A percentile compares a stretch with the other conserved stretches of the same genome.
Conservation (phyloP, 192 early-diverging fungal genomes). For the Backusella liffmaniae region DNA sequence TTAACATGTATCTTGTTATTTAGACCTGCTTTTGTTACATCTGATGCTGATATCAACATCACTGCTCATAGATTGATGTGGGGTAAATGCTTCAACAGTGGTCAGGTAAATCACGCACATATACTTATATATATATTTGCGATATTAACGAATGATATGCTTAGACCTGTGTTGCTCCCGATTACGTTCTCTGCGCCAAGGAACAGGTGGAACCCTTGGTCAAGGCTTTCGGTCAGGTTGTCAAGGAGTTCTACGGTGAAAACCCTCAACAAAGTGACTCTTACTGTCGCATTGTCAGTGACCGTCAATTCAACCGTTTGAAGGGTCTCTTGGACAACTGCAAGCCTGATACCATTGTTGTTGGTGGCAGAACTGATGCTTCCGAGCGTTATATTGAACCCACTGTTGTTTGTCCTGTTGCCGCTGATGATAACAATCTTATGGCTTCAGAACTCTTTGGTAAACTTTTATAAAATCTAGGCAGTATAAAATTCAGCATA, state of each 20-base stretch:
- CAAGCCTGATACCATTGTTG: constrained; percentile 34
- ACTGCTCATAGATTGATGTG: constrained; percentile 72
- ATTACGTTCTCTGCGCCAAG: constrained; percentile 75
- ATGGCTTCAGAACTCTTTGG: constrained; percentile 74
- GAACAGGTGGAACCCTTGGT: constrained; percentile 59
- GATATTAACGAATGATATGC: neutral
- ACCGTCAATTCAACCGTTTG: constrained; percentile 72
- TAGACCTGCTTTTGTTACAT: constrained; percentile 60
- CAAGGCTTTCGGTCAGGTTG: constrained; percentile 44
- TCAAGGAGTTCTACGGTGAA: constrained; percentile 48
- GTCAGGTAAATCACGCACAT: constrained; percentile 56
- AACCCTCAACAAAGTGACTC: constrained; percentile 49
- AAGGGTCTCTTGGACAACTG: constrained; percentile 45
- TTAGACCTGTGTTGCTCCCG: constrained; percentile 87
- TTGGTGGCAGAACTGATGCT: constrained; percentile 49
- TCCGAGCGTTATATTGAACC: constrained; percentile 54
- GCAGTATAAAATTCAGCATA: no score
- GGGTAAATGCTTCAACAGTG: constrained; percentile 80
- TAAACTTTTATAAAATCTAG: no score
- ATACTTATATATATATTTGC: no score
- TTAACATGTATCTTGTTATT: no score
- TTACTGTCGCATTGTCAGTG: constrained; percentile 73
- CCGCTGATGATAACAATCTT: constrained; percentile 15
- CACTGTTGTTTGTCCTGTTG: constrained; percentile 56
- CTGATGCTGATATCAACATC: constrained; percentile 55